Evolutionary conservation across 495 filamentous ascomycete genomes (phyloP).

Genomic region (Daldinia decipiens): DNA sequence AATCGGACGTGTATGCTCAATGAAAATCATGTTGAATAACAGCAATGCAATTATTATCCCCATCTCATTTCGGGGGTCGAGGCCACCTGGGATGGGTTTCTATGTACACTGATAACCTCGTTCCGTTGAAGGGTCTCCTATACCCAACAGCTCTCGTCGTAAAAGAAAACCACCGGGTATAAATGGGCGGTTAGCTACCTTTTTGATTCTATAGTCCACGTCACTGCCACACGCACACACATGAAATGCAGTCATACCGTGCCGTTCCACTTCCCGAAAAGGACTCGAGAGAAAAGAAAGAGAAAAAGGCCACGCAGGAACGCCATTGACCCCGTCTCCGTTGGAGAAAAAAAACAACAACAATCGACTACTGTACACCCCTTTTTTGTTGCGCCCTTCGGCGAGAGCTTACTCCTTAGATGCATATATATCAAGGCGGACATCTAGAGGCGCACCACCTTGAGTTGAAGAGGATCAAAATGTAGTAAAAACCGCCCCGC

Average conservation of each 20-base stretch:
- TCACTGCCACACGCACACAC: constrained; percentile 10
- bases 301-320: constrained; percentile 19
- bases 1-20: not conserved
- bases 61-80: constrained; percentile 17
- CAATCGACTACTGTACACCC: constrained; percentile 37
- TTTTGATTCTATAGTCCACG: constrained; percentile 23
- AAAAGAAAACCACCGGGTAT: constrained; percentile 28
- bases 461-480: constrained; percentile 32
- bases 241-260: constrained; percentile 21
- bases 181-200: constrained; percentile 14
- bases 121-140: constrained; percentile 36
- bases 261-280: constrained; percentile 6
- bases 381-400: constrained; percentile 11
- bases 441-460: constrained; percentile 27
- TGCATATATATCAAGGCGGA: constrained; percentile 42
- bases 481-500: constrained; percentile 33
- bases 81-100: constrained; percentile 20
- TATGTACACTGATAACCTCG: constrained; percentile 39
- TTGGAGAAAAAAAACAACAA: constrained; percentile 3
- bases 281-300: not conserved
- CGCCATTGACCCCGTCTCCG: constrained; percentile 22
- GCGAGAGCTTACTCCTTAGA: constrained; percentile 28
- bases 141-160: constrained; percentile 14
- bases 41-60: constrained; percentile 41
- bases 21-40: constrained; percentile 38